Conservation (phyloP, 345 rosid genomes). For the Dipteronia sinensis region DNA sequence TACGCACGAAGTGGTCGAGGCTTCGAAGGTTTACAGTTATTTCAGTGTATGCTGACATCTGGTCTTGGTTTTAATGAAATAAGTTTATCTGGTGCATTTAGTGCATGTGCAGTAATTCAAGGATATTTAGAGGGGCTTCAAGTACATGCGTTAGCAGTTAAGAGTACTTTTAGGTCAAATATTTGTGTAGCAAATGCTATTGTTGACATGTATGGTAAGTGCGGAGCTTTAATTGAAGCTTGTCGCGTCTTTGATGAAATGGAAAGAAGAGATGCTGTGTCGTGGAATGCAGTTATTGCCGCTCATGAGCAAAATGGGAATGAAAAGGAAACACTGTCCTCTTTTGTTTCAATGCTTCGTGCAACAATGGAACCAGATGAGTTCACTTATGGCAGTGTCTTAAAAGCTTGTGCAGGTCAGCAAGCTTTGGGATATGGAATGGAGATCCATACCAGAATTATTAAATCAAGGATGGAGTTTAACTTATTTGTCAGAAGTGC, state of each 20-base stretch:
- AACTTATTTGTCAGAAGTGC: constrained; percentile 74
- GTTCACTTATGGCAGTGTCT: constrained; percentile 88
- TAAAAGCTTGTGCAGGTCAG: constrained; percentile 75
- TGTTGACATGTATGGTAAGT: constrained; percentile 92
- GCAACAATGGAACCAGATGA: constrained; percentile 77
- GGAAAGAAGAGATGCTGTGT: constrained; percentile 74
- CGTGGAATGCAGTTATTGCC: constrained; percentile 94
- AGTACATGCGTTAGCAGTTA: constrained; percentile 61
- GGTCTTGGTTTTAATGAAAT: constrained; percentile 75
- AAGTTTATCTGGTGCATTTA: constrained; percentile 81
- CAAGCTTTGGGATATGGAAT: constrained; percentile 59
- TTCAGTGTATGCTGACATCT: constrained; percentile 52
- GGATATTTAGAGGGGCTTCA: constrained; percentile 74
- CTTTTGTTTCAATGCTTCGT: constrained; percentile 66
- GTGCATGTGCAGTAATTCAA: constrained; percentile 74
- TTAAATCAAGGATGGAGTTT: constrained; percentile 72
- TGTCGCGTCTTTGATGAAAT: constrained; percentile 62
- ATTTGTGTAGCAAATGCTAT: constrained; percentile 81
- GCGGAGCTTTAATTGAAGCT: constrained; percentile 74
- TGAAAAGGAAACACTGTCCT: constrained; percentile 53
- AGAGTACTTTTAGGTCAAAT: constrained; percentile 47
- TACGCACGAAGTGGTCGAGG: constrained; percentile 59
- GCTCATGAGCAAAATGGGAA: constrained; percentile 79
- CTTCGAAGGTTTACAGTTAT: constrained; percentile 58
- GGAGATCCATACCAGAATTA: constrained; percentile 69